Conservation (phyloP, 2,329 filamentous ascomycete species). For the Monosporascus ibericus region DNA sequence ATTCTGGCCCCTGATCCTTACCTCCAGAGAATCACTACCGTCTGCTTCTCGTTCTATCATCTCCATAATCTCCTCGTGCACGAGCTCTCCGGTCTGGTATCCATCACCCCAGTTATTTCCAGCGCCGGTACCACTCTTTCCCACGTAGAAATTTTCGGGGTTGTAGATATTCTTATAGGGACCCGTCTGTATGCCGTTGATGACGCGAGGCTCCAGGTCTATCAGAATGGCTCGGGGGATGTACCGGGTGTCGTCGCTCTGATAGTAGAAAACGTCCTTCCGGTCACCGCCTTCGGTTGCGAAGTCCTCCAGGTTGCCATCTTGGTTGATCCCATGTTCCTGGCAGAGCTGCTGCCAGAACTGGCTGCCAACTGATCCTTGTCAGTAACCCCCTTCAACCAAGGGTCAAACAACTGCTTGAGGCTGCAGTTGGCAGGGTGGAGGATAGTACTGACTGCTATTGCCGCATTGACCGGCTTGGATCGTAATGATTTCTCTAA, state of each 20-base stretch:
- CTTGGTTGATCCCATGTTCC: conserved; percentile 95
- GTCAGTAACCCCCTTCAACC: conserved; percentile 23
- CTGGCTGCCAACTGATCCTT: conserved; percentile 73
- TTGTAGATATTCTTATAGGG: conserved; percentile 99
- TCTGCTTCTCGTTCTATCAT: conserved; percentile 99
- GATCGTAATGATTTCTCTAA: conserved; percentile 96
- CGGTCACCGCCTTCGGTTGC: conserved; percentile 95
- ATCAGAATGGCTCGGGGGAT: conserved; percentile 94
- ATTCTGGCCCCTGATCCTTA: conserved; percentile 26
- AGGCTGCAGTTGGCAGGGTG: conserved; percentile 1
- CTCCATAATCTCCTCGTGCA: conserved; percentile 96
- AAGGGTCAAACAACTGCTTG: no score
- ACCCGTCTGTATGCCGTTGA: conserved; percentile 87
- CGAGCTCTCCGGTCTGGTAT: conserved; percentile 84
- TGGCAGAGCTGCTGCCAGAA: conserved; percentile 99
- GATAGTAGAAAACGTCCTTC: conserved; percentile 99
- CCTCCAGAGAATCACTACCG: conserved; percentile 93
- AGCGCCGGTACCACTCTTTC: conserved; percentile 87
- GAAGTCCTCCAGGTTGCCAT: conserved; percentile 96
- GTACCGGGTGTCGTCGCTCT: conserved; percentile 97
- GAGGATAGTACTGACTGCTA: conserved; percentile 66
- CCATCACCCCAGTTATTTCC: conserved; percentile 98
- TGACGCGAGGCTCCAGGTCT: conserved; percentile 88
- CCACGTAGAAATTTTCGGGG: conserved; percentile 96
- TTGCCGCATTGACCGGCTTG: conserved; percentile 99